Conservation (phyloP, 305 asterid species). For the Solanum aculeatissimum region DNA sequence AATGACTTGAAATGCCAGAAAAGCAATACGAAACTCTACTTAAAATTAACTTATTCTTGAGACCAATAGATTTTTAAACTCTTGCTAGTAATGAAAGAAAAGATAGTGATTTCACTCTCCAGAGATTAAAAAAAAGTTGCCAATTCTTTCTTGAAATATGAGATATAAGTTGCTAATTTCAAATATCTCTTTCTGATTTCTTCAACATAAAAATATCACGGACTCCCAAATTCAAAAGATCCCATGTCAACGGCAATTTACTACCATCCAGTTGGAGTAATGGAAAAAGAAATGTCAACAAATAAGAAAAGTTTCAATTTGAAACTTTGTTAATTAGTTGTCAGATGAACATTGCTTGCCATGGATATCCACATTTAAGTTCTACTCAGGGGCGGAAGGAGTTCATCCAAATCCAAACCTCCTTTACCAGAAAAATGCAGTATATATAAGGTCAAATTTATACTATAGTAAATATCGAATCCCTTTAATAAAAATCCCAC, state of each 20-base stretch:
- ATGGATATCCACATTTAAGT: not conserved
- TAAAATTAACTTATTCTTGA: not conserved
- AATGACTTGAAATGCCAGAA: not conserved
- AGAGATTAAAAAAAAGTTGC: not conserved
- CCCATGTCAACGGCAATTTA: not conserved
- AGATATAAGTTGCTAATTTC: not conserved
- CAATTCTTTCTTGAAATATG: not conserved
- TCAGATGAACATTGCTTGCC: not conserved
- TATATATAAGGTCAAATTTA: not conserved
- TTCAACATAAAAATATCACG: not conserved
- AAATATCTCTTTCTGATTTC: not conserved
- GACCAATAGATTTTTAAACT: not conserved
- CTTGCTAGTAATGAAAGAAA: not conserved
- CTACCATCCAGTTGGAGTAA: not conserved
- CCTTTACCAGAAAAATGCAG: no score
- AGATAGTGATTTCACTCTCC: not conserved
- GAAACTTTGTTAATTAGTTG: not conserved
- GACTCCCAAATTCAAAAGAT: not conserved
- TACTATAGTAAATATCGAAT: no score
- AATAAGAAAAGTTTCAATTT: not conserved
- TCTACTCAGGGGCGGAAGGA: not conserved
- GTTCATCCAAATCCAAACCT: not conserved
- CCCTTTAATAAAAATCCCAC: not conserved
- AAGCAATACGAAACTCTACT: not conserved
- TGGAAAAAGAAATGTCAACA: not conserved